Percentiles rank a stretch among this genome's conserved stretches.
Conservation (phyloP, 352 stramenopile species). For the Globisporangium cylindrosporum region DNA sequence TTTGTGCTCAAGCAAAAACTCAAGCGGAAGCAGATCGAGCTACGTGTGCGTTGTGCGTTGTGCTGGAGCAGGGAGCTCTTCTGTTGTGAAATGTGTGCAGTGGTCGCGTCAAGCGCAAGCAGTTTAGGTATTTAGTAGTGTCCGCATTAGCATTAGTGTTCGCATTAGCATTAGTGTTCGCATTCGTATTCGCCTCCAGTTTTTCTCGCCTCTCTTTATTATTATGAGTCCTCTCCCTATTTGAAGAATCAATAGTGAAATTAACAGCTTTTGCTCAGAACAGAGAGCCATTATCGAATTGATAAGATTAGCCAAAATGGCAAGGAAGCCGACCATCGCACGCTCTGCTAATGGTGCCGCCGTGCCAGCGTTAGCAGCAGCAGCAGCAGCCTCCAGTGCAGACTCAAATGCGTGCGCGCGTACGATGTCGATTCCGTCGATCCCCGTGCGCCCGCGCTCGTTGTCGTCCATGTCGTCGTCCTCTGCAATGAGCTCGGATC, state of each 20-base stretch:
- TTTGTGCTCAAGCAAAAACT: not conserved
- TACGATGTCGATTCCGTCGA: not conserved
- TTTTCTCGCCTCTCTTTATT: not conserved
- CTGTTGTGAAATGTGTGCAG: not conserved
- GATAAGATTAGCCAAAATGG: not conserved
- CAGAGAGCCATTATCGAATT: not conserved
- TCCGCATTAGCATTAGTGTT: not conserved
- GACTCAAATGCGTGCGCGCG: not conserved
- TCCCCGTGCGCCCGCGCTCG: constrained; percentile 5
- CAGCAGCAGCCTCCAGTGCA: not conserved
- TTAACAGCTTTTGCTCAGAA: not conserved
- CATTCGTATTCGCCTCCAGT: not conserved
- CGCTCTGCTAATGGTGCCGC: not conserved
- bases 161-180: not conserved
- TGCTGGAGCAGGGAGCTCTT: not conserved
- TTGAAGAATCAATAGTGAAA: constrained; percentile 1
- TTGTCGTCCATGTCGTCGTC: constrained; percentile 11
- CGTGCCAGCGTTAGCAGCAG: not conserved
- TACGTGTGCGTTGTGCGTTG: not conserved
- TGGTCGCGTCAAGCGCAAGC: not conserved
- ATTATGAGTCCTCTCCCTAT: not conserved
- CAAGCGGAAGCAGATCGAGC: not conserved
- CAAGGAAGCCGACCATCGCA: not conserved
- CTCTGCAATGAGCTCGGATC: constrained; percentile 15
- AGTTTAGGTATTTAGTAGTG: not conserved